Conservation (phyloP, 306 rosid genomes). For the Pterocarpus macrocarpus region DNA sequence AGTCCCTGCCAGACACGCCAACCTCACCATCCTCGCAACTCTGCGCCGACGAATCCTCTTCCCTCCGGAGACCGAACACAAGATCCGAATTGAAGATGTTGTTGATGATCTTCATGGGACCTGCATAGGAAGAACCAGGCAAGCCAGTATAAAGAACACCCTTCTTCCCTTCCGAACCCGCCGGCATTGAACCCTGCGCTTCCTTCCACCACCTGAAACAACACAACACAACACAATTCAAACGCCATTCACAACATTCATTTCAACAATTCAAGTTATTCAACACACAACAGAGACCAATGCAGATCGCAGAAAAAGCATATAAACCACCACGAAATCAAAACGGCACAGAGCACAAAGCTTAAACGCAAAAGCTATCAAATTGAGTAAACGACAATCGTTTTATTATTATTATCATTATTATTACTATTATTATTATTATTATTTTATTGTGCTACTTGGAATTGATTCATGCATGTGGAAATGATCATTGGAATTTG, state of each 20-base stretch:
- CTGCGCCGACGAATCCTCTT: conserved; percentile 59
- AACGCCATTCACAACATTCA: neutral
- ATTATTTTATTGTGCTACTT: no score
- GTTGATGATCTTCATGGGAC: conserved; percentile 92
- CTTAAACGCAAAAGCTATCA: neutral
- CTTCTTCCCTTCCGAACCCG: conserved; percentile 64
- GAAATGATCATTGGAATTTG: neutral
- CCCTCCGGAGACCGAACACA: conserved; percentile 76
- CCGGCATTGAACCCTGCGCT: conserved; percentile 75
- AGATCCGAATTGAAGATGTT: conserved; percentile 89
- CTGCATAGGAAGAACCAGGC: conserved; percentile 71
- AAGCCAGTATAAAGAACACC: conserved; percentile 70
- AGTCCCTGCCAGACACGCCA: conserved; percentile 90
- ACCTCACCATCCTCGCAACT: conserved; percentile 65
- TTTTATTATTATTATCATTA: no score
- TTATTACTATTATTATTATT: no score
- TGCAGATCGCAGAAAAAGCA: neutral
- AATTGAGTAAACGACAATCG: neutral
- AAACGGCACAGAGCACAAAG: neutral
- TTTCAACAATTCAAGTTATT: neutral
- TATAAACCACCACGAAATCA: neutral
- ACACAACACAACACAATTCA: conserved; percentile 20
- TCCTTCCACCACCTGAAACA: conserved; percentile 99
- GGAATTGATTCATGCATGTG: neutral
- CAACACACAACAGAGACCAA: neutral